Conservation (phyloP, 2,329 filamentous ascomycete genomes). For the Colletotrichum sp. region DNA sequence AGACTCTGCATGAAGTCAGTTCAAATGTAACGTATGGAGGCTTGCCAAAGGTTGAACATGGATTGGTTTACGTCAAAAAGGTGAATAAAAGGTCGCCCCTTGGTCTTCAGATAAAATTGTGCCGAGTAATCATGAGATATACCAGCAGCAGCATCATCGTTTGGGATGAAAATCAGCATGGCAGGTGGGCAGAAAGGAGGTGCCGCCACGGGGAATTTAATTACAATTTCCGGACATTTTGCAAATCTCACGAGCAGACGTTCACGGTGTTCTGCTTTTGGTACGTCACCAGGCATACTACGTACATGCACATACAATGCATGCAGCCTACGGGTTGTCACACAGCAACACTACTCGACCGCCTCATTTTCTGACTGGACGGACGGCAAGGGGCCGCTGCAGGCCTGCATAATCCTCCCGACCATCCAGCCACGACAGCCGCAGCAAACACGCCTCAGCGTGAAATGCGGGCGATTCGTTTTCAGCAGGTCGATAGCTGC, state of each 20-base stretch:
- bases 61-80: neutral
- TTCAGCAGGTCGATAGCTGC: neutral
- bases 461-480: neutral
- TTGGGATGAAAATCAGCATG: neutral
- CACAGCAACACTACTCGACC: slow-evolving; percentile 1
- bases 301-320: neutral
- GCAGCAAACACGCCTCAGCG: neutral
- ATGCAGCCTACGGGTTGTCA: slow-evolving; percentile 12
- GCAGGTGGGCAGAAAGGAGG: neutral
- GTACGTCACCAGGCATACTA: slow-evolving; percentile 12
- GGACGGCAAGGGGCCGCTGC: neutral
- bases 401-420: neutral
- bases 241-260: neutral
- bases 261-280: neutral
- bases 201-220: neutral
- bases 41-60: neutral
- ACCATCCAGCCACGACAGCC: neutral
- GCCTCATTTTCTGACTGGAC: slow-evolving; percentile 4
- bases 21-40: neutral
- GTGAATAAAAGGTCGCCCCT: neutral
- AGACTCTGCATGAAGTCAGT: neutral
- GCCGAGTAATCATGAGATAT: neutral
- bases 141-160: neutral
- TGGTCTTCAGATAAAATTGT: neutral
- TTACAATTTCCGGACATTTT: neutral